Evolutionary conservation across 805 yeast genomes (phyloP), one percentile per base, ranked within the genome.

Genomic region (Cyberlindnera maritima): DNA sequence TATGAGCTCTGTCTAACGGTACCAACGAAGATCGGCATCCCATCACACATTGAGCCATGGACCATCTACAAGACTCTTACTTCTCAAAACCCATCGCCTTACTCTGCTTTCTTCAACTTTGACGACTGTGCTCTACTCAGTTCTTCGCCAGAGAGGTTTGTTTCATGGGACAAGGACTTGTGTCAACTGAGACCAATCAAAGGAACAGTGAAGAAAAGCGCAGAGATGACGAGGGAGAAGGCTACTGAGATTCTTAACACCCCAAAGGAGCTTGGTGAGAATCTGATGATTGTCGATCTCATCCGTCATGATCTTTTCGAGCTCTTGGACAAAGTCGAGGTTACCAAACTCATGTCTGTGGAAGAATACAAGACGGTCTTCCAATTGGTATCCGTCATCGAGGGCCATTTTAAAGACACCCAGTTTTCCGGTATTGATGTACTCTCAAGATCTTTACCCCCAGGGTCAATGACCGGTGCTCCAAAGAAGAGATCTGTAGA

Each of bases 381-480:
- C 64, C 99, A 94, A 61, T 72, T 94, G 37, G 99, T 94, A 2
- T 86, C 96, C 37, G 96, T 88, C 1, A 88, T 94, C 20, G 79
- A 74, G 44, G 98, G 97, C 0, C 62, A 32, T 36, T 59, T 44
- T 38, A 18, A 34, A 6, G 26, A 49, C 2, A 44, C 57, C 3
- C 43, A 55, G 25, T 81, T 75, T 54, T 69, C 75, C 12, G 99
- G 98, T 0, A 69, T 91, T 20, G 98, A 94, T 62, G 70, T 92
- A 2, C 72, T 94, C 12, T 76, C 80, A 18, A 80, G 80, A 49
- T 81, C 96, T 0, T 69, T 95, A 31, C 99, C 99, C 3, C 97
- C 99, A 0, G 99, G 99, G 0, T 92, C 98, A 1, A 94, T 94
- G 99, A 94, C 99, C 0, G 99, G 99, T 3, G 99, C 99, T 0